Base-by-base conservation (phyloP, 768 basidiomycete genomes). In the Agaricus blazei region DNA sequence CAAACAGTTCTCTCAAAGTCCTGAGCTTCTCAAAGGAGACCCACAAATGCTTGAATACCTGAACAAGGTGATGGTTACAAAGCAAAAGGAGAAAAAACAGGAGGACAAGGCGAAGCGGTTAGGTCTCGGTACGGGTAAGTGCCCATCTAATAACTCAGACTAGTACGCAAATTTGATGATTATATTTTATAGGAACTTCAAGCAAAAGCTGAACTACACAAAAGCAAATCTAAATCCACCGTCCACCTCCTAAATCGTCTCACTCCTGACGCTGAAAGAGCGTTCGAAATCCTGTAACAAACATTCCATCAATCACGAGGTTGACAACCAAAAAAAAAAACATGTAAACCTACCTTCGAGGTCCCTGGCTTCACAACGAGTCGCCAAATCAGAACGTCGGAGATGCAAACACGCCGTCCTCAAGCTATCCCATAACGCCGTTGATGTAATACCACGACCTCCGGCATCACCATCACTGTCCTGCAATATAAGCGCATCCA, bases 401-500 rank as follows among this genome's bases (percentile, higher is more conserved):
- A 96, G 77, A 64, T 93, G 85, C 66, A 93, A 63, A 66, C 90
- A 91, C 37, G 87, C 84, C 40, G 85, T 90, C 70, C 85, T 85
- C 60, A 98, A 70, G 63, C 87, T 90, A 50, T 93, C 90, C 96
- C 96, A 98, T 40, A 98, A 70, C 2, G 87, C 79, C 15, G 77
- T 78, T 26, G 88, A 87, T 2, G 85, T 87, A 45, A 95, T 83
- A 7, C 88, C 90, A 40, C 86, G 84, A 41, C 71, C 73, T 3
- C 74, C 73, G 45, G 65, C 63, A 6, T 66, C 76, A 8, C 85
- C 81, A 62, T 98, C 95, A 48, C 82, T 83, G 58, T 95, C 90
- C 68, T 99, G 97, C 26, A 98, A 73, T 38, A 88, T 77, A 2
- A 99, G 78, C 5, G 96, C 94, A 65, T 95, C 92, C 8, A 98